Conservation (phyloP, 192 early-diverging fungal genomes). For the Thoreauomyces humboldtii region DNA sequence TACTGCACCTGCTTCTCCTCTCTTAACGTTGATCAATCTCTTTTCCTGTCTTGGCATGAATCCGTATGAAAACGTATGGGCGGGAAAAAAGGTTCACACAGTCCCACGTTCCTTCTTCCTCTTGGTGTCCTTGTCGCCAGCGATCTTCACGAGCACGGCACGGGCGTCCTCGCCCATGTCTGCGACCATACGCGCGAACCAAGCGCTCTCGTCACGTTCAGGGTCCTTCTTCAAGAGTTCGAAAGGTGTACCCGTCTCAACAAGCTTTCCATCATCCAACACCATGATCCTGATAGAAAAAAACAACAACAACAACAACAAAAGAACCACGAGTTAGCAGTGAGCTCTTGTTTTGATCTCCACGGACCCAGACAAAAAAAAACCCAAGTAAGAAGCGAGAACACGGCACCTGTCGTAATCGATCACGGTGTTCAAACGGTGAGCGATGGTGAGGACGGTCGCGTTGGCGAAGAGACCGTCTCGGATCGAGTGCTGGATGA, state of each 20-base stretch:
- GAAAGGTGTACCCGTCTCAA: slow-evolving; percentile 53
- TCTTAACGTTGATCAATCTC: no score
- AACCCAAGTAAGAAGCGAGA: no score
- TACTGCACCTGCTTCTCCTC: no score
- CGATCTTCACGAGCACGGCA: slow-evolving; percentile 26
- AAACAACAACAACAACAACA: no score
- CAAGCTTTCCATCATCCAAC: slow-evolving; percentile 39
- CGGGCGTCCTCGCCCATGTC: slow-evolving; percentile 47
- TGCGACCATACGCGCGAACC: slow-evolving; percentile 47
- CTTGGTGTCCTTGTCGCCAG: slow-evolving; percentile 27
- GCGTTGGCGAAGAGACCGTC: slow-evolving; percentile 45
- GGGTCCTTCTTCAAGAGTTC: slow-evolving; percentile 39
- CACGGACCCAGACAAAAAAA: no score
- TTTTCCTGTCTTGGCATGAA: no score
- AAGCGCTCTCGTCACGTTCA: slow-evolving; percentile 18
- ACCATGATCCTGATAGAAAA: slow-evolving; percentile 33
- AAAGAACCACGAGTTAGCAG: no score
- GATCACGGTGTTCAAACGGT: slow-evolving; percentile 39
- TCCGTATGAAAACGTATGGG: no score
- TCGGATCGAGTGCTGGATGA: slow-evolving; percentile 43
- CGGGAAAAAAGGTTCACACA: no score
- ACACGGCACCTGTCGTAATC: slow-evolving; percentile 54
- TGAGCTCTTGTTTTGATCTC: no score
- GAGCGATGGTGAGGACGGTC: slow-evolving; percentile 54
- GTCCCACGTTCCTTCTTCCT: no score